Evolutionary conservation across 768 basidiomycete species (phyloP).

Genomic region (Xerocomus brunneocitrinus): DNA sequence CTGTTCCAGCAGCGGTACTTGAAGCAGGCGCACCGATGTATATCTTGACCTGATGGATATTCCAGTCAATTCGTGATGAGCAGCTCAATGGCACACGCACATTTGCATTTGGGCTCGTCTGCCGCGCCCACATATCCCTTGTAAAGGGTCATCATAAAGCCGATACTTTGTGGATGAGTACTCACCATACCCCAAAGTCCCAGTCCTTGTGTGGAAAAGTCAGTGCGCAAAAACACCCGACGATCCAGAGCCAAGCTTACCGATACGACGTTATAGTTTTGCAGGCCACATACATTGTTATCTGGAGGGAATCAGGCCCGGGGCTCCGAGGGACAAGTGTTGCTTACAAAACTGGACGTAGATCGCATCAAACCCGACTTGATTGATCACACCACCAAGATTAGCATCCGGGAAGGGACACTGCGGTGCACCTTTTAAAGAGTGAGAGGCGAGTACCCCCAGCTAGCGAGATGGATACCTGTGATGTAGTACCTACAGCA

Average conservation of each 20-base stretch:
- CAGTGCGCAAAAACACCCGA: not conserved
- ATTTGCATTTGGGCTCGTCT: slow-evolving; percentile 38
- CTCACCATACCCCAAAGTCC: slow-evolving; percentile 33
- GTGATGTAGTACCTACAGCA: slow-evolving; percentile 56
- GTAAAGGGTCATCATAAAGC: slow-evolving; percentile 9
- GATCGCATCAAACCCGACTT: slow-evolving; percentile 63
- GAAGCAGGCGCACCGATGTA: slow-evolving; percentile 43
- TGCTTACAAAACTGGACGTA: slow-evolving; percentile 61
- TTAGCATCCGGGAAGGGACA: slow-evolving; percentile 69
- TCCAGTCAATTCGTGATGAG: slow-evolving; percentile 2
- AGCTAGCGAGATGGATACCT: slow-evolving; percentile 21
- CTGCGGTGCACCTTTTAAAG: slow-evolving; percentile 27
- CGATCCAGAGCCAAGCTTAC: slow-evolving; percentile 33
- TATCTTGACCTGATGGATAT: slow-evolving; percentile 31
- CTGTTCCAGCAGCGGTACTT: slow-evolving; percentile 37
- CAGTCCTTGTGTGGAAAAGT: slow-evolving; percentile 39
- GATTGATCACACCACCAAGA: slow-evolving; percentile 54
- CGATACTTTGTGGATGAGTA: not conserved
- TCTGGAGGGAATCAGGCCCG: slow-evolving; percentile 23
- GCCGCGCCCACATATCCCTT: slow-evolving; percentile 45
- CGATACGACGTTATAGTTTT: slow-evolving; percentile 49
- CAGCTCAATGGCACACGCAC: slow-evolving; percentile 20
- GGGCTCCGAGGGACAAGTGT: not conserved
- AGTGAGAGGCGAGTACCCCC: not conserved
- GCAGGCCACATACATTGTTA: slow-evolving; percentile 41